Evolutionary conservation across 2,329 filamentous ascomycete genomes (phyloP).

Genomic region (Fulvia fulva): DNA sequence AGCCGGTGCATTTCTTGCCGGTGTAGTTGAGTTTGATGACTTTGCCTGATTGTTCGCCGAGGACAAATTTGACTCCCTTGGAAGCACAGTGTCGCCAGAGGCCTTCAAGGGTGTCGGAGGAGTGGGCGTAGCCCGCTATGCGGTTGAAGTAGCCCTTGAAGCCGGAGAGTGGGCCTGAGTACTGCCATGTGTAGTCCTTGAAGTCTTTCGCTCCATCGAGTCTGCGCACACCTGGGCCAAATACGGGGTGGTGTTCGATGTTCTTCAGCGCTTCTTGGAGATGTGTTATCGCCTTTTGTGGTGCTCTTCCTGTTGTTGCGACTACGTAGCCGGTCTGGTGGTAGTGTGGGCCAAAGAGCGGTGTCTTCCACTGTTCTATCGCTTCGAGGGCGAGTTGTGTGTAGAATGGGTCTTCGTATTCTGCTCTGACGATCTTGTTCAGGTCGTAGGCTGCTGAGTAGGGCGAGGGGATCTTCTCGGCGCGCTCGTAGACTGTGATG

Average conservation of each 20-base stretch:
- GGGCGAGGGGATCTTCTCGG: conserved; percentile 44
- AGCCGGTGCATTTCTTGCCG: conserved; percentile 32
- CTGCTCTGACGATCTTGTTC: conserved; percentile 54
- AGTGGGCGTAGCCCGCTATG: conserved; percentile 56
- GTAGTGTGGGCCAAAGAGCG: conserved; percentile 53
- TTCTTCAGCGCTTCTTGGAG: conserved; percentile 42
- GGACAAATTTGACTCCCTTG: conserved; percentile 42
- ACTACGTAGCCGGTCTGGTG: conserved; percentile 52
- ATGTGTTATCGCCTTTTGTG: conserved; percentile 47
- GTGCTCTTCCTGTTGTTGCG: conserved; percentile 46
- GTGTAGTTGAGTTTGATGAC: conserved; percentile 41
- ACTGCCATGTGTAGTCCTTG: conserved; percentile 46
- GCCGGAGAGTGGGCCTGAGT: conserved; percentile 45
- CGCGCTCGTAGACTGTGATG: conserved; percentile 48
- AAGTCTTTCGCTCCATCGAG: conserved; percentile 41
- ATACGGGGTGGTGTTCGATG: conserved; percentile 40
- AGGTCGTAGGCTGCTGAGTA: conserved; percentile 41
- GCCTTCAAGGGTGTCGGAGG: conserved; percentile 49
- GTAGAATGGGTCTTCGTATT: conserved; percentile 77
- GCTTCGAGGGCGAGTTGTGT: conserved; percentile 59
- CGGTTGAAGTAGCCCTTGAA: conserved; percentile 60
- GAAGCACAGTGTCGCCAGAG: conserved; percentile 44
- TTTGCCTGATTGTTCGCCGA: conserved; percentile 41
- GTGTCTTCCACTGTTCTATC: conserved; percentile 51
- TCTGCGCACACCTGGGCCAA: conserved; percentile 39